Evolutionary conservation across 2,329 filamentous ascomycete species (phyloP).

Genomic region (Nemania sp.): DNA sequence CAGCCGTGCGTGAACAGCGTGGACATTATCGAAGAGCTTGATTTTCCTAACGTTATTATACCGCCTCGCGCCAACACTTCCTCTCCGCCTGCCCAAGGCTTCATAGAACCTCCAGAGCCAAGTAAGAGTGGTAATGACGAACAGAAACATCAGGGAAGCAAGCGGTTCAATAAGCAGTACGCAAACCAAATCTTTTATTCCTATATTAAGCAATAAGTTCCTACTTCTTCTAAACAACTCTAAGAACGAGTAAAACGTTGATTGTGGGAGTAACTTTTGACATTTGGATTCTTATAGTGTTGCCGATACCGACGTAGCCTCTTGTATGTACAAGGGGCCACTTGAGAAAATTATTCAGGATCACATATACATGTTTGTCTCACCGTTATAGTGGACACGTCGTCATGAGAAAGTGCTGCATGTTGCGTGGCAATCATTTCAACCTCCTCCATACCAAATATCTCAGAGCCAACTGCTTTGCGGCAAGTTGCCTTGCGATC

Average conservation of each 20-base stretch:
- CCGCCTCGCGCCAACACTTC: too few species aligned
- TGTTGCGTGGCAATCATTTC: constrained; percentile 8
- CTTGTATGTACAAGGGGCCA: background rate
- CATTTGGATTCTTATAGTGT: background rate
- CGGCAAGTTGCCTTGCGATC: background rate
- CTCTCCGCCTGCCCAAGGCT: too few species aligned
- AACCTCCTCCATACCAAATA: background rate
- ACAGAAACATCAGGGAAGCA: too few species aligned
- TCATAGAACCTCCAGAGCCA: too few species aligned
- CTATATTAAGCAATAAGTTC: background rate
- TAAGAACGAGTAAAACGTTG: background rate
- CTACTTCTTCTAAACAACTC: too few species aligned
- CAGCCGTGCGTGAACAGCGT: too few species aligned
- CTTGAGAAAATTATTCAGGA: background rate
- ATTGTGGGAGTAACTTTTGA: background rate
- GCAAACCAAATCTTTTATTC: too few species aligned
- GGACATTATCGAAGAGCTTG: too few species aligned
- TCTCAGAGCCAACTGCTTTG: too few species aligned
- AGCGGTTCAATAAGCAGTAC: too few species aligned
- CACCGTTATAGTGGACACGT: constrained; percentile 3
- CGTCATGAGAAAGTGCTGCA: constrained; percentile 12
- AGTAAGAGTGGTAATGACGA: too few species aligned
- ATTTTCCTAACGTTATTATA: too few species aligned
- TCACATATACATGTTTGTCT: background rate
- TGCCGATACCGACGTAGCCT: constrained; percentile 2